phyloP scores from a whole-genome alignment of 164 flowering plant genomes.

The Aristolochia contorta region DNA sequence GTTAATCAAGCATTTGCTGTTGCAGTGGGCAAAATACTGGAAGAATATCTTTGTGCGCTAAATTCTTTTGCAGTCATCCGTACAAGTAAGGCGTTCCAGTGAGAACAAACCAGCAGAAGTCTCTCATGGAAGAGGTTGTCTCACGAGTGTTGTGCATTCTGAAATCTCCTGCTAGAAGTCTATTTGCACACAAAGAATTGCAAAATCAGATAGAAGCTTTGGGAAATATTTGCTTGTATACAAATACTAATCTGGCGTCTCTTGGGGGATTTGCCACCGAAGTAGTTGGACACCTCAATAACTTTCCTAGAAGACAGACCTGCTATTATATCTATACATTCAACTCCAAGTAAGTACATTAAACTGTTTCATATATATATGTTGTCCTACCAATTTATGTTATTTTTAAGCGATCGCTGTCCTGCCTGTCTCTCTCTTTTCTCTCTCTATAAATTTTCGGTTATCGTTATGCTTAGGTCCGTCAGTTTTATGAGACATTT shows the following conservation, averaged over 20 bases:
- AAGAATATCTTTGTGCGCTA: slow-evolving; percentile 59
- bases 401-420: no score
- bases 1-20: slow-evolving; percentile 84
- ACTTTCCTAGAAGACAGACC: slow-evolving; percentile 60
- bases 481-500: no score
- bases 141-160: slow-evolving; percentile 44
- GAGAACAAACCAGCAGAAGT: slow-evolving; percentile 8
- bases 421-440: no score
- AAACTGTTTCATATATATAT: no score
- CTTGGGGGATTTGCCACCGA: slow-evolving; percentile 31
- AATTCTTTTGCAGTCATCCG: slow-evolving; percentile 58
- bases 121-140: slow-evolving; percentile 37
- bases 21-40: slow-evolving; percentile 60
- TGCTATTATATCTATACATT: slow-evolving; percentile 64
- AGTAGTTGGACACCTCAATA: slow-evolving; percentile 28
- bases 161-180: slow-evolving; percentile 70
- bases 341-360: slow-evolving; percentile 53
- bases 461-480: no score
- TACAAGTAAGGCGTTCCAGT: slow-evolving; percentile 39
- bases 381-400: no score
- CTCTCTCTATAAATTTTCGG: no score
- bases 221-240: slow-evolving; percentile 58
- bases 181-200: slow-evolving; percentile 71
- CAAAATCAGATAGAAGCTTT: slow-evolving; percentile 62
- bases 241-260: slow-evolving; percentile 22